Conservation (phyloP, 2,329 filamentous ascomycete species). For the Fusarium poae region DNA sequence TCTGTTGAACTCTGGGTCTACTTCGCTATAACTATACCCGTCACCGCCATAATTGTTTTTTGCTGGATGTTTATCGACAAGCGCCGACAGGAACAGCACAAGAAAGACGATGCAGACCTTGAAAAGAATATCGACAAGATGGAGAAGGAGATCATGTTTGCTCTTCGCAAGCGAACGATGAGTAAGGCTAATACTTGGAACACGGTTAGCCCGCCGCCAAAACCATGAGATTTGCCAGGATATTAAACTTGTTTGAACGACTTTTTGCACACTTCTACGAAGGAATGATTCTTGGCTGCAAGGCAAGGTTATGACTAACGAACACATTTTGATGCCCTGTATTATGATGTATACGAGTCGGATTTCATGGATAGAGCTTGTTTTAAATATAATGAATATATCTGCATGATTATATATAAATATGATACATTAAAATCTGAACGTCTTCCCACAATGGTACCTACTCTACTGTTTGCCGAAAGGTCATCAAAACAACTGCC, state of each 20-base stretch:
- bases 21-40: constrained; percentile 70
- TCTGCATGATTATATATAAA: constrained; percentile 9
- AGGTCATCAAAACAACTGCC: constrained; percentile 3
- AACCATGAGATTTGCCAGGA: constrained; percentile 22
- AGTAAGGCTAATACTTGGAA: constrained; percentile 69
- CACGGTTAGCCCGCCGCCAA: constrained; percentile 53
- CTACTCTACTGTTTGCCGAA: neutral
- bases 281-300: constrained; percentile 10
- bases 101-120: constrained; percentile 63
- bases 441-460: constrained; percentile 16
- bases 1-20: constrained; percentile 71
- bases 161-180: constrained; percentile 69
- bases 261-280: constrained; percentile 1
- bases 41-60: constrained; percentile 67
- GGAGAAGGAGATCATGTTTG: constrained; percentile 69
- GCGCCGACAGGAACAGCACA: constrained; percentile 63
- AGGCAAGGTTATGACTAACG: constrained; percentile 31
- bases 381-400: constrained; percentile 16
- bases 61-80: constrained; percentile 68
- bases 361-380: constrained; percentile 19
- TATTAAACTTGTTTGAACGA: neutral
- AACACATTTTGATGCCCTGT: constrained; percentile 28
- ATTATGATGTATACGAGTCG: constrained; percentile 25
- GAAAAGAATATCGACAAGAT: constrained; percentile 68
- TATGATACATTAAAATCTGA: constrained; percentile 24